These are phyloP conservation scores for Colletotrichum gloeosporioides DNA, from an alignment of 2,329 filamentous ascomycete genomes.

Conservation along the genomic window DNA sequence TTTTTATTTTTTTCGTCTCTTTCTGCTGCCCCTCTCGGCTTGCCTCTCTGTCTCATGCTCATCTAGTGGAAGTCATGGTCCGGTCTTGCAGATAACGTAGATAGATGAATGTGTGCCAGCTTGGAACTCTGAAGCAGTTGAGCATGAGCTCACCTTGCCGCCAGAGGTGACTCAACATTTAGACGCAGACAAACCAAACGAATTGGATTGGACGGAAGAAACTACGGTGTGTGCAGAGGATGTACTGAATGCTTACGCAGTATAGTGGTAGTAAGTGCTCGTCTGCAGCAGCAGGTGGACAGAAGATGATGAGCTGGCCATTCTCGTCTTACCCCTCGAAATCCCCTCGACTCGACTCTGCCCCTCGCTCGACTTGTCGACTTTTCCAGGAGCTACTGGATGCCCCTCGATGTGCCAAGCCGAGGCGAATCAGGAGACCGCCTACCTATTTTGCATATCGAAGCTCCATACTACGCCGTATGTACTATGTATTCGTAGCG, in stretches of 20 bases:
- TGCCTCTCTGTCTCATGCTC: background rate
- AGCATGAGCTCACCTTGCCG: background rate
- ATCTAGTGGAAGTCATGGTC: background rate
- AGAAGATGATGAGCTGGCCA: background rate
- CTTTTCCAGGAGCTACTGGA: background rate
- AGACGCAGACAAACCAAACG: background rate
- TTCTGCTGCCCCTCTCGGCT: background rate
- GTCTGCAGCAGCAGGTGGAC: background rate
- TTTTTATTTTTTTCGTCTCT: background rate
- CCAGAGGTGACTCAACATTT: background rate
- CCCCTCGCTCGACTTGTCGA: background rate
- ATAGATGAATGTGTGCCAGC: background rate
- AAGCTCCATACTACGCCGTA: background rate
- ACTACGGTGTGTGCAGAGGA: background rate
- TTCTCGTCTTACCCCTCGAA: background rate
- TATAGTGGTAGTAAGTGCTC: background rate
- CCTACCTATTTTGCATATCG: background rate
- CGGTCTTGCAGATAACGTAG: background rate
- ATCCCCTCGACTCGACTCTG: background rate
- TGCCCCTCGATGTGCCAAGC: background rate
- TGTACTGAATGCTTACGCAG: background rate
- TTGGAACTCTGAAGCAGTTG: background rate
- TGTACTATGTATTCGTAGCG: background rate
- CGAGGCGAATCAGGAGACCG: constrained; percentile 11
- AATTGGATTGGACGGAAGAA: background rate